Evolutionary conservation across 2,329 filamentous ascomycete species (phyloP).

Genomic region (Dothiorella sarmentorum): DNA sequence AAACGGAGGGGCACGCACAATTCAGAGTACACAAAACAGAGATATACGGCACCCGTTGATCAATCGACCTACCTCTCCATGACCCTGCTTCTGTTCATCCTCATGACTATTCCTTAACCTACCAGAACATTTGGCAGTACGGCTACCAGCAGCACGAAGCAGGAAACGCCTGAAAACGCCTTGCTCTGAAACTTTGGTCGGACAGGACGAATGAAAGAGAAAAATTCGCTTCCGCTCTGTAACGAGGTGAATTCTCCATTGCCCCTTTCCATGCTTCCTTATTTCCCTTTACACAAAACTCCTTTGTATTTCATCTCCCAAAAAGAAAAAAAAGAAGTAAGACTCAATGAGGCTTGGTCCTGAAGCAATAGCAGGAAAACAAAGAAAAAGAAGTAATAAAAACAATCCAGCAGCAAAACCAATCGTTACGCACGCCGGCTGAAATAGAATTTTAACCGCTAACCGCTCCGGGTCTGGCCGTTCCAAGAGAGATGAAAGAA

Average conservation of each 20-base stretch:
- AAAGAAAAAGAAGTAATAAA: no score
- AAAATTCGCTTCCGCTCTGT: neutral
- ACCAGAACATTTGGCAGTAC: no score
- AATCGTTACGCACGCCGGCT: neutral
- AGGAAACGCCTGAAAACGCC: neutral
- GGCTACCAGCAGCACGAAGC: neutral
- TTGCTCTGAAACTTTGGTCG: neutral
- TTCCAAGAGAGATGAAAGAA: neutral
- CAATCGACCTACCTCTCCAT: no score
- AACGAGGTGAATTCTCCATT: no score
- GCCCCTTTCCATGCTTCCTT: neutral
- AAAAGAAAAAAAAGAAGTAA: neutral
- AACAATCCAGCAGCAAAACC: neutral
- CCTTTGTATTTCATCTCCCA: neutral
- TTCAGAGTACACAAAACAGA: no score
- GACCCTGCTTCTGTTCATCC: neutral
- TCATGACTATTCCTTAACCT: no score
- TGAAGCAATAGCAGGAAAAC: no score
- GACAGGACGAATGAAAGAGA: neutral
- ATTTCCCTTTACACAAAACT: neutral
- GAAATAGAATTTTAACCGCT: neutral
- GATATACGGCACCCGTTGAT: no score
- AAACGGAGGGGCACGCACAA: no score
- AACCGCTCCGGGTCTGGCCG: neutral
- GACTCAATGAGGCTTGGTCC: no score